Evolutionary conservation across 805 yeast genomes (phyloP).

Genomic region (Kurtzmaniella fragi): DNA sequence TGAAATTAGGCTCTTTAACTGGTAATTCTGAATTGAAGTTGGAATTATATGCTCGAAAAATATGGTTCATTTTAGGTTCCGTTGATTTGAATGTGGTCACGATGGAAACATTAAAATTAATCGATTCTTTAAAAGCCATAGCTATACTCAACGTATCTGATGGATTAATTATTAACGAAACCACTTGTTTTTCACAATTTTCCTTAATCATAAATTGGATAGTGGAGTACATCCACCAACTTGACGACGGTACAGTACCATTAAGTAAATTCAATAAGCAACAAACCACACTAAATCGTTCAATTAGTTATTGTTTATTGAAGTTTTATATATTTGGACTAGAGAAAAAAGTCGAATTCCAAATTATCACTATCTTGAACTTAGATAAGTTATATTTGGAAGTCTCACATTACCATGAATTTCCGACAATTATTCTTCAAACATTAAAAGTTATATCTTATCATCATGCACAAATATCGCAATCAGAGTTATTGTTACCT

Average conservation of each 20-base stretch:
- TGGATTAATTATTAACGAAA: conserved; percentile 20
- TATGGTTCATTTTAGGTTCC: conserved; percentile 24
- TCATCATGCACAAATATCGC: conserved; percentile 8
- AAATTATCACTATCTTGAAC: conserved; percentile 10
- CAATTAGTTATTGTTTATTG: conserved; percentile 18
- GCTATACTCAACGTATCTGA: conserved; percentile 25
- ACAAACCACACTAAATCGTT: conserved; percentile 8
- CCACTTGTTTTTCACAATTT: conserved; percentile 21
- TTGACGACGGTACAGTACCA: conserved; percentile 2
- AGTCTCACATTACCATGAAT: neutral
- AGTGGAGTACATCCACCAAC: conserved; percentile 12
- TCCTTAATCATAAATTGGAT: conserved; percentile 21
- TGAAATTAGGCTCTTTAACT: conserved; percentile 20
- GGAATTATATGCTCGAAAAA: conserved; percentile 24
- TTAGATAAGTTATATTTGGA: conserved; percentile 8
- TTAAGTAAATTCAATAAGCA: conserved; percentile 1
- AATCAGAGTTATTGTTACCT: conserved; percentile 3
- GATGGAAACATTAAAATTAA: conserved; percentile 4
- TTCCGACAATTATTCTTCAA: conserved; percentile 14
- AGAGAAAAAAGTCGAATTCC: conserved; percentile 9
- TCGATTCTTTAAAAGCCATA: conserved; percentile 23
- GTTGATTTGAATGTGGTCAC: neutral
- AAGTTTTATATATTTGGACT: conserved; percentile 19
- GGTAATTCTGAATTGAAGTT: conserved; percentile 19
- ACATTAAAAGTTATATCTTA: conserved; percentile 19